Conservation (phyloP, 345 rosid genomes). For the Draba incana region DNA sequence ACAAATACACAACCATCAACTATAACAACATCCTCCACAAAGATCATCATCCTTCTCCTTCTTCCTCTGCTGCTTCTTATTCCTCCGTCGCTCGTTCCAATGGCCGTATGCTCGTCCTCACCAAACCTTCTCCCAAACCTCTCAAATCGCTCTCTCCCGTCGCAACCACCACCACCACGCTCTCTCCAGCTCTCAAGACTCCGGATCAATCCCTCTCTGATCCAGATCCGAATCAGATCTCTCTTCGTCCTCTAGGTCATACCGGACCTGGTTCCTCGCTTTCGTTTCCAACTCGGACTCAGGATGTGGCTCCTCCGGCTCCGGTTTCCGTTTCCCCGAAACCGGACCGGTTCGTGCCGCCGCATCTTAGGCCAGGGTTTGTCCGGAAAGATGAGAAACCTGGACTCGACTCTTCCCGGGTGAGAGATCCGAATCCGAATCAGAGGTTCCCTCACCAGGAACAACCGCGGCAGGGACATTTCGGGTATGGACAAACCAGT, state of each 20-base stretch:
- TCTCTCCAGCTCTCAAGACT: conserved; percentile 26
- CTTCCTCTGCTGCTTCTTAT: conserved; percentile 45
- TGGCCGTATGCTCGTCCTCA: conserved; percentile 92
- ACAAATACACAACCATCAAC: conserved; percentile 74
- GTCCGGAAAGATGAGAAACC: conserved; percentile 64
- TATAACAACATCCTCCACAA: conserved; percentile 75
- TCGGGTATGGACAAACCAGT: conserved; percentile 56
- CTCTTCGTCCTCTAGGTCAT: conserved; percentile 65
- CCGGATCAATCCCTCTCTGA: conserved; percentile 39
- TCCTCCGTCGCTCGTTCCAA: conserved; percentile 56
- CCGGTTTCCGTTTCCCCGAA: conserved; percentile 45
- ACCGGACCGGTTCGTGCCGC: conserved; percentile 71
- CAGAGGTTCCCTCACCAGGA: conserved; percentile 26
- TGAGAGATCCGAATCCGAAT: conserved; percentile 15
- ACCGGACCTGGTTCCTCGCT: conserved; percentile 49
- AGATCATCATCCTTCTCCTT: conserved; percentile 38
- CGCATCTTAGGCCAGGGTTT: conserved; percentile 94
- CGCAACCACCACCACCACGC: conserved; percentile 27
- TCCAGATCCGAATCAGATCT: conserved; percentile 52
- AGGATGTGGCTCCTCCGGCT: conserved; percentile 26
- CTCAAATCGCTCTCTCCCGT: conserved; percentile 17
- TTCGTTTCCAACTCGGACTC: conserved; percentile 39
- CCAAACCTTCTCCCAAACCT: conserved; percentile 68
- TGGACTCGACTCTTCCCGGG: conserved; percentile 30
- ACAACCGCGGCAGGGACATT: conserved; percentile 41